Evolutionary conservation across 2,329 filamentous ascomycete species (phyloP).

Genomic region (Lachnellula hyalina): DNA sequence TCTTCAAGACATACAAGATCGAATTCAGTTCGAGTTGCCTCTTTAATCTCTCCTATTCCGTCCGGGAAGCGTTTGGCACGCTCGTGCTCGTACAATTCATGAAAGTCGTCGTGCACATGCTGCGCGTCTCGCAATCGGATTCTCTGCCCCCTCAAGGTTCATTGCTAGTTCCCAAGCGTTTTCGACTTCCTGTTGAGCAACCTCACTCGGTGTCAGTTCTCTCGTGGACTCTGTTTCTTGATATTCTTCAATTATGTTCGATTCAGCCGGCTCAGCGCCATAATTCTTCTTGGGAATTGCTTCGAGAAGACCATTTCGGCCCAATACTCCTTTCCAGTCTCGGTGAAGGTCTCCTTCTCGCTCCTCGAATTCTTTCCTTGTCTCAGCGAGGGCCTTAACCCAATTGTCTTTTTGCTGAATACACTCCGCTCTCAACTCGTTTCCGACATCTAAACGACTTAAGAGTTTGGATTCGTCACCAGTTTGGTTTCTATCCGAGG

Average conservation of each 20-base stretch:
- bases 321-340: neutral
- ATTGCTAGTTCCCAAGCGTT: neutral
- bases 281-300: neutral
- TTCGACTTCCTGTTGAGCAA: neutral
- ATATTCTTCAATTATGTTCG: neutral
- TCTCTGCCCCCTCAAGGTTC: neutral
- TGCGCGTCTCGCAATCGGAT: neutral
- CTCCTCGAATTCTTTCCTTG: neutral
- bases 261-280: neutral
- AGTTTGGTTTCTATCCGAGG: neutral
- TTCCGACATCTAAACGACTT: neutral
- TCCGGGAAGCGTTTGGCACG: neutral
- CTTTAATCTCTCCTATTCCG: conserved; percentile 3
- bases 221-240: neutral
- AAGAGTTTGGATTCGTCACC: neutral
- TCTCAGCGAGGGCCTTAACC: neutral
- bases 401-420: neutral
- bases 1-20: conserved; percentile 8
- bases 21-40: conserved; percentile 9
- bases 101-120: conserved; percentile 8
- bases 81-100: conserved; percentile 1
- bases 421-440: neutral
- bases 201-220: neutral
- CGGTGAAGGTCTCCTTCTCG: neutral
- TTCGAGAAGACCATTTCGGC: neutral